Base-by-base conservation (phyloP, 176 grass and related monocot genomes). In the Rhipidocladum racemiflorum region DNA sequence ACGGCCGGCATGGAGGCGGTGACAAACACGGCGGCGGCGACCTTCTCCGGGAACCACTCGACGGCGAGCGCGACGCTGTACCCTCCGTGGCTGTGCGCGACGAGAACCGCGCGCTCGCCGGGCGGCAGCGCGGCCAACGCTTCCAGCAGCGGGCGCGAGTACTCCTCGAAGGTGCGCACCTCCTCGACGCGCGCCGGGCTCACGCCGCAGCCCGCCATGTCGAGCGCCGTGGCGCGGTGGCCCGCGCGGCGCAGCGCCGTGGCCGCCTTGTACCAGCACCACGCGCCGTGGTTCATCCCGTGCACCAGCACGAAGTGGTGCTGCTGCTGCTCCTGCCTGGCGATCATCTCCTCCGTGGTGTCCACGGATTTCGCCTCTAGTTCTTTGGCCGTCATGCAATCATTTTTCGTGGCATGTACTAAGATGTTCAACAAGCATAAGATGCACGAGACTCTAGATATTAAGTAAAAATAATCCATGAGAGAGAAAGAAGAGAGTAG, bases 261-360 rank as follows among this genome's bases (percentile, higher is more conserved):
- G 67, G 42, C 83, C 11, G 86, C 40, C 70, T 67, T 81, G 76
- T 85, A 89, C 82, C 87, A 89, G 76, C 48, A 81, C 87, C 87
- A 89, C 17, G 83, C 88, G 53, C 88, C 88, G 30, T 90, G 83
- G 85, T 51, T 75, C 43, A 42, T 63, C 0, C 42, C 71, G 54
- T 70, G 77, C 82, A 90, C 83, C 78, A 90, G 88, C 83, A 90
- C 7, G 84, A 87, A 87, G 80, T 87, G 79, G 54, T 60, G 80
- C 12, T 53, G 25, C 7, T 40, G 1, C 7, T 18, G 42, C 28
- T 1, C 18, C 25, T 1, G 1, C 44, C 7, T 16, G 20, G 4
- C 5, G 39, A 3, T 6, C 4, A 68, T 44, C n/a, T 43, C 66
- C 66, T 44, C 66, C 66, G 16, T 44, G 66, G 66, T 21, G 38